Evolutionary conservation across 352 stramenopile genomes (phyloP), one percentile per base, ranked within the genome.

Genomic region (Phytopythium delawarense): DNA sequence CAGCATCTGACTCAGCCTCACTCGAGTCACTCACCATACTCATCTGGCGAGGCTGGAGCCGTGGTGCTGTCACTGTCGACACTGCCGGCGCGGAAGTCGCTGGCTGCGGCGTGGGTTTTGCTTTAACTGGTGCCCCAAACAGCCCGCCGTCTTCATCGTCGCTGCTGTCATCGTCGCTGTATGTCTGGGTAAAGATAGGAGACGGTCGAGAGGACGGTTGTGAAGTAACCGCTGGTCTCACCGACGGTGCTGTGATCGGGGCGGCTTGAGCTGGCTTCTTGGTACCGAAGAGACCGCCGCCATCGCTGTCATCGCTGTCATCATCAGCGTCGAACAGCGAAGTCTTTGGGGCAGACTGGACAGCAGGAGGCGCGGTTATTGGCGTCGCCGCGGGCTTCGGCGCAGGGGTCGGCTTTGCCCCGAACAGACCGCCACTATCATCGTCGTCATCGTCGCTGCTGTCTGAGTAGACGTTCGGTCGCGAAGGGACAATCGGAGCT

Each of bases 241-340:
- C 28, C 11, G 55, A 8, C 20, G 49, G 23, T 28, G 50, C 53
- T 23, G 58, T 32, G 15, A 45, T 12, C 15, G 55, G 57, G 32
- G 59, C 34, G 16, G 59, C 45, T 25, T 58, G 59, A 30, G 45
- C 18, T 46, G 62, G 62, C 34, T 46, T 58, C 50, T 55, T 64
- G 35, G 63, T 40, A 1, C 71, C 71, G 64, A 82, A 84, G 20
- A 81, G 61, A 1, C 71, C 74, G 39, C 69, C 74, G 23, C 81
- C 40, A 21, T 46, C 40, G 18, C 40, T 46, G 44, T 78, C 72
- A 30, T 87, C 74, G 30, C 74, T 84, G 46, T 83, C 74, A 35
- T 75, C 67, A 32, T 76, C 71, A 40, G 83, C 71, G 39, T 76
- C 74, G 54, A 92, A 92, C 21, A 92, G 62, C 2, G 78, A 74